Conservation (phyloP, 139 green algal genomes). For the Chlorella sorokiniana region DNA sequence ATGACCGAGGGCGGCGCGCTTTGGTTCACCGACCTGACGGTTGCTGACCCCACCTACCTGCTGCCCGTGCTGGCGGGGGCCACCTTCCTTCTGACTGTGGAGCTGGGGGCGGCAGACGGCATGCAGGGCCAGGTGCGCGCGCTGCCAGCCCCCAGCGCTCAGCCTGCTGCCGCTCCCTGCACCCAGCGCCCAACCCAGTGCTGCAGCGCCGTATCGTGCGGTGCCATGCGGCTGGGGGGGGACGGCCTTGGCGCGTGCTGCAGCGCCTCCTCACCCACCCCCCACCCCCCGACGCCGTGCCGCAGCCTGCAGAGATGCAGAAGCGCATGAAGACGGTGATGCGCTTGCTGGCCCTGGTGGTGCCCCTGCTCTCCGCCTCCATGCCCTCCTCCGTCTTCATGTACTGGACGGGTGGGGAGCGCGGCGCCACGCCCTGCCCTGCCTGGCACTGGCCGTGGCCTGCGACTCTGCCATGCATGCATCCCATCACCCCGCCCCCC, state of each 20-base stretch:
- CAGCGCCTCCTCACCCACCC: background rate
- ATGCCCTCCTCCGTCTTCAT: slow-evolving; percentile 65
- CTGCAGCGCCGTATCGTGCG: background rate
- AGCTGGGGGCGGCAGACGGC: slow-evolving; percentile 71
- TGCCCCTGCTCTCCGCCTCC: slow-evolving; percentile 69
- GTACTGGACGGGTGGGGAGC: slow-evolving; percentile 57
- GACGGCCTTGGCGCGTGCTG: background rate
- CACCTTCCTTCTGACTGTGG: slow-evolving; percentile 76
- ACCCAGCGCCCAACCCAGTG: background rate
- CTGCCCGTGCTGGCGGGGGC: slow-evolving; percentile 74
- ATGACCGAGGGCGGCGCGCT: slow-evolving; percentile 70
- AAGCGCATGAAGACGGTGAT: slow-evolving; percentile 75
- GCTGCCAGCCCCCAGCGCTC: background rate
- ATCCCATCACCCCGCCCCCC: background rate
- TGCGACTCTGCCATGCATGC: background rate
- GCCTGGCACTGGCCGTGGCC: background rate
- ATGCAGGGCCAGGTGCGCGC: slow-evolving; percentile 59
- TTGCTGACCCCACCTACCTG: slow-evolving; percentile 75
- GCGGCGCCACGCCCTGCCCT: background rate
- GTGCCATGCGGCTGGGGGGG: background rate
- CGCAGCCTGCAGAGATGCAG: slow-evolving; percentile 37
- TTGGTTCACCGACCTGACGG: slow-evolving; percentile 89
- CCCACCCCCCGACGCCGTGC: background rate
- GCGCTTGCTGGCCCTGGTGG: slow-evolving; percentile 57
- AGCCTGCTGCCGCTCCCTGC: too few species aligned